These are phyloP conservation scores for Viola odorata DNA, from an alignment of 345 rosid species.

Conservation along the genomic window DNA sequence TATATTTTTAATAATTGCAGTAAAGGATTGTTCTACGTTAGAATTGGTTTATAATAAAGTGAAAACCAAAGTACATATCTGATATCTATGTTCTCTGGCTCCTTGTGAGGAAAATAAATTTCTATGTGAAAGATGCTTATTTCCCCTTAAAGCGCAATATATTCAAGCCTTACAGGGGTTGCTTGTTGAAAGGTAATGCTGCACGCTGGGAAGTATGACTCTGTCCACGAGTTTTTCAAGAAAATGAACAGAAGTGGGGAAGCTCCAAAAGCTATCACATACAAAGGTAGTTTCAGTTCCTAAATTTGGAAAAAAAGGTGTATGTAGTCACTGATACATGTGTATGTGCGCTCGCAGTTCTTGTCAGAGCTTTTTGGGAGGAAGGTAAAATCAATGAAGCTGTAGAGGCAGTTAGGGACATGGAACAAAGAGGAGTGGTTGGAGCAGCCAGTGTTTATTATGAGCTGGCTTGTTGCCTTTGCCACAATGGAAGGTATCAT, in stretches of 20 bases:
- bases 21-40: too few relatives aligned
- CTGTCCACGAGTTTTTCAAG: conserved; percentile 57
- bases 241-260: conserved; percentile 79
- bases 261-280: conserved; percentile 67
- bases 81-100: neutral
- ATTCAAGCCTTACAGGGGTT: conserved; percentile 52
- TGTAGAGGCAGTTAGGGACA: conserved; percentile 71
- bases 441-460: conserved; percentile 80
- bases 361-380: conserved; percentile 76
- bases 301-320: neutral
- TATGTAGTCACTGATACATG: conserved; percentile 10
- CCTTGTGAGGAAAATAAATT: conserved; percentile 2
- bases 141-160: conserved; percentile 18
- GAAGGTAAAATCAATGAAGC: conserved; percentile 77
- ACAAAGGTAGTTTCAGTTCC: conserved; percentile 47
- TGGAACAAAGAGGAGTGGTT: conserved; percentile 85
- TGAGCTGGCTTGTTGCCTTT: conserved; percentile 87
- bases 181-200: conserved; percentile 82
- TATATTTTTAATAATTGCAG: too few relatives aligned
- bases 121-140: conserved; percentile 11
- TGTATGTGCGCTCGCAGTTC: conserved; percentile 45
- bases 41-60: too few relatives aligned
- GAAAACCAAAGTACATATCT: too few relatives aligned
- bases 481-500: conserved; percentile 69
- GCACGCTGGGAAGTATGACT: conserved; percentile 73